These are phyloP conservation scores for Sanghuangporus baumii DNA, from an alignment of 1,284 basidiomycete genomes.

Conservation along the genomic window DNA sequence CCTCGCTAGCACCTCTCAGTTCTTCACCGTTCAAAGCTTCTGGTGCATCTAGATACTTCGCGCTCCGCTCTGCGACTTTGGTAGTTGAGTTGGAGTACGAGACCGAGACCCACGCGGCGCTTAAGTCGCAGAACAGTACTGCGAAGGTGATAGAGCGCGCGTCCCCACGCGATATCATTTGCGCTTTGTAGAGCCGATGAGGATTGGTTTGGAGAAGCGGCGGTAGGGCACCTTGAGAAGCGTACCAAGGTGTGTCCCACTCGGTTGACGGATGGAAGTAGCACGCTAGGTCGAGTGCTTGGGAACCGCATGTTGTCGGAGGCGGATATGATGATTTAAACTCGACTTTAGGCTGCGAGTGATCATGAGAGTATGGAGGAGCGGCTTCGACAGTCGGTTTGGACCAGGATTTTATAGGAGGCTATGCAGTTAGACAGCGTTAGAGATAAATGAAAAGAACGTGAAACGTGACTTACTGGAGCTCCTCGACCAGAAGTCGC, in stretches of 20 bases:
- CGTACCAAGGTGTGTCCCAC: slow-evolving; percentile 41
- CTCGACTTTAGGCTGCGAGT: not conserved
- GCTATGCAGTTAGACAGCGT: not conserved
- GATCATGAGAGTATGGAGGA: not conserved
- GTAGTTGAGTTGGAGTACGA: slow-evolving; percentile 32
- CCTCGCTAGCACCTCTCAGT: slow-evolving; percentile 39
- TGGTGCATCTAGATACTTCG: slow-evolving; percentile 37
- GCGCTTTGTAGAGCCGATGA: slow-evolving; percentile 25
- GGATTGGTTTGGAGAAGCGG: slow-evolving; percentile 31
- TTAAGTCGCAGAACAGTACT: slow-evolving; percentile 43
- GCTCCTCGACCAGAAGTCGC: not conserved
- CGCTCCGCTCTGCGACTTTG: slow-evolving; percentile 29
- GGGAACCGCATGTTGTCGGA: slow-evolving; percentile 26
- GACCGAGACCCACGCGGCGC: slow-evolving; percentile 43
- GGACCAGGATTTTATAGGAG: slow-evolving; percentile 12
- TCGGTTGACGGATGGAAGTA: slow-evolving; percentile 38
- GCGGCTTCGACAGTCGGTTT: slow-evolving; percentile 1
- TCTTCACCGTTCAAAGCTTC: slow-evolving; percentile 27
- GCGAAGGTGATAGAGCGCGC: slow-evolving; percentile 32
- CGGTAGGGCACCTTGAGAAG: slow-evolving; percentile 28
- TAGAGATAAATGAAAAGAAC: not conserved
- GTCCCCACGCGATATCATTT: slow-evolving; percentile 28
- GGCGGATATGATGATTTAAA: slow-evolving; percentile 31
- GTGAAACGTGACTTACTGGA: slow-evolving; percentile 2
- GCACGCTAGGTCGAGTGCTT: slow-evolving; percentile 36